Evolutionary conservation across 164 flowering plant genomes (phyloP), one percentile per base, ranked within the genome.

Genomic region (Vitis rupestris): DNA sequence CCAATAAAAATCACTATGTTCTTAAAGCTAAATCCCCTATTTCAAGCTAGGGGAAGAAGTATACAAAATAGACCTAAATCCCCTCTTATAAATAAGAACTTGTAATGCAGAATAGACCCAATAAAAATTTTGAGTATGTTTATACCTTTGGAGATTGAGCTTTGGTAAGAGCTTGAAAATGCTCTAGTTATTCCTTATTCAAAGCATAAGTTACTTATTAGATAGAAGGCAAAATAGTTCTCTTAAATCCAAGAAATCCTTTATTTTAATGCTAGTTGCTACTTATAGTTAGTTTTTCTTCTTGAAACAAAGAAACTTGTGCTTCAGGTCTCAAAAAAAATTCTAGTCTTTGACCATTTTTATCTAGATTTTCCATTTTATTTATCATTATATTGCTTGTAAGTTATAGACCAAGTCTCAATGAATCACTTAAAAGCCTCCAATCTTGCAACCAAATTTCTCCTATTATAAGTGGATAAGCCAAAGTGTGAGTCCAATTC

Each of bases 81-180:
- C 8, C 44, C 44, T 31, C 44, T 31, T 31, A 31, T 31, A 31
- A 4, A 31, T 31, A 31, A 31, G 44, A 31, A 2, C 44, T 31
- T 31, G 44, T 23, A 23, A 23, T 23, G 0, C 27, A 23, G 1
- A 23, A 23, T 23, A 16, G 55, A 27, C 15, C 12, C 15, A 3
- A 1, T 52, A 2, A 10, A 47, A 59, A 56, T 44, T 51, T 11
- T 30, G 50, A 29, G 11, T 1, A 23, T 23, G 27, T 31, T 51
- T 44, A 59, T 76, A 93, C 98, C 94, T 93, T 90, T 14, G 98
- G 97, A 12, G 82, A 74, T 77, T 93, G 98, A 63, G 47, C 82
- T 59, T 84, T 60, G 2, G 95, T 86, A 60, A 93, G 94, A 52
- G 65, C 64, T 75, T 82, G 77, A 74, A 79, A 93, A 69, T 85